Evolutionary conservation across 129 eudicot species (phyloP), one percentile per base, ranked within the genome.

Genomic region (Flaveria ramosissima): DNA sequence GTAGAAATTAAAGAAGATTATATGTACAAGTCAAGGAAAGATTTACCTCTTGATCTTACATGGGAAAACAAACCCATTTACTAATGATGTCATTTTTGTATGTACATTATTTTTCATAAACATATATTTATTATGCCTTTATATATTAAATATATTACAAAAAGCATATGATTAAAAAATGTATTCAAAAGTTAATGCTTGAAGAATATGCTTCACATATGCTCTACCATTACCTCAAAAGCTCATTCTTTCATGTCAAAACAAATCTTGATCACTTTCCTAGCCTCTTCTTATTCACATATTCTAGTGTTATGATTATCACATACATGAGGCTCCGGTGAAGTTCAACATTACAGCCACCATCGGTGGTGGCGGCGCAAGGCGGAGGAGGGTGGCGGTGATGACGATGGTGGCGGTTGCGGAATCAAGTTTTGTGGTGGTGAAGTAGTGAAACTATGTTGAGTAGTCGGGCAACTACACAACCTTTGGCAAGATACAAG

Each of bases 151-250:
- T 55, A 45, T 55, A 55, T 17, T 17, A 57, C 23, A 6, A 76
- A 65, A 57, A 57, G 9, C 9, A 16, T 66, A 76, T 30, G 65
- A 26, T 20, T 50, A 55, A 60, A 78, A 71, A 47, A 61, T 48
- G 52, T 9, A 17, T 55, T 47, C 64, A 71, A 32, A 27, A 71
- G 82, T 78, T 78, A 72, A 71, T 78, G 77, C 72, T 78, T 51
- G 82, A 78, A 78, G 82, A 78, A 78, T 78, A 78, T 78, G 82
- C 82, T 45, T 71, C 77, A 78, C 43, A 78, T 78, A 78, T 78
- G 26, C 82, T 60, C 82, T 27, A 30, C 82, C 82, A 78, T 76
- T 78, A 71, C 51, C 77, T 57, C 64, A 57, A 57, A 57, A 57
- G 32, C 64, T 36, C 71, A 61, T 78, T 60, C 77, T 78, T 32